These are phyloP conservation scores for Colletotrichum australisinense DNA, from an alignment of 2,329 filamentous ascomycete genomes.

Conservation along the genomic window DNA sequence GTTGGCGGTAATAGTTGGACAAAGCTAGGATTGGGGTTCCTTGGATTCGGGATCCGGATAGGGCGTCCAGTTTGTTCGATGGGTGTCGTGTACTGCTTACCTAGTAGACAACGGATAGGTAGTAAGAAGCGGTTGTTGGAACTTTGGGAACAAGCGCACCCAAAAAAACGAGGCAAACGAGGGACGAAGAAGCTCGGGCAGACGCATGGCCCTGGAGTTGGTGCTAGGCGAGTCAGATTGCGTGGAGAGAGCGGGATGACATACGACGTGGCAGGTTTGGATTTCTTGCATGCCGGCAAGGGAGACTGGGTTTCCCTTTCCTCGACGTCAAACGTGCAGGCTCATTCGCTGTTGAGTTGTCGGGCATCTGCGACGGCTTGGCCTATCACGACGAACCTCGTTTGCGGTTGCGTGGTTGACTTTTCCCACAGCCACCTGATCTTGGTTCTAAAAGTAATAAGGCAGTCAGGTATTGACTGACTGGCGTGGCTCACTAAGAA, in stretches of 20 bases:
- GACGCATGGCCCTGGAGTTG: slow-evolving; percentile 6
- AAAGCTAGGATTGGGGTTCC: slow-evolving; percentile 22
- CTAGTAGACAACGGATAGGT: too few relatives aligned
- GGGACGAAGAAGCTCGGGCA: slow-evolving; percentile 14
- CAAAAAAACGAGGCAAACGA: slow-evolving; percentile 1
- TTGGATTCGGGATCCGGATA: slow-evolving; percentile 12
- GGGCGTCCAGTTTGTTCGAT: not conserved
- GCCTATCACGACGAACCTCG: slow-evolving; percentile 27
- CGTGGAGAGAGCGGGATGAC: slow-evolving; percentile 35
- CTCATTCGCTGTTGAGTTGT: slow-evolving; percentile 20
- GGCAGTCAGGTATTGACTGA: not conserved
- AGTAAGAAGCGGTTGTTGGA: too few relatives aligned
- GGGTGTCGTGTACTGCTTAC: too few relatives aligned
- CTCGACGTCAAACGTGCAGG: slow-evolving; percentile 16
- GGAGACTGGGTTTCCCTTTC: slow-evolving; percentile 30
- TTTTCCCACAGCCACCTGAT: slow-evolving; percentile 22
- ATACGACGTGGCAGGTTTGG: slow-evolving; percentile 35
- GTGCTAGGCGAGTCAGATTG: slow-evolving; percentile 29
- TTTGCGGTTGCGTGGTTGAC: slow-evolving; percentile 5
- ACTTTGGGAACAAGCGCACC: not conserved
- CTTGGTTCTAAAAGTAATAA: not conserved
- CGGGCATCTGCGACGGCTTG: slow-evolving; percentile 9
- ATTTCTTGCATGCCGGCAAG: slow-evolving; percentile 18
- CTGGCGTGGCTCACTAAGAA: not conserved
- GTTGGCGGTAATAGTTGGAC: slow-evolving; percentile 11